Percentiles rank a stretch among this genome's conserved stretches.
These are phyloP conservation scores for Pistacia atlantica DNA, from an alignment of 345 rosid genomes.

Conservation along the genomic window DNA sequence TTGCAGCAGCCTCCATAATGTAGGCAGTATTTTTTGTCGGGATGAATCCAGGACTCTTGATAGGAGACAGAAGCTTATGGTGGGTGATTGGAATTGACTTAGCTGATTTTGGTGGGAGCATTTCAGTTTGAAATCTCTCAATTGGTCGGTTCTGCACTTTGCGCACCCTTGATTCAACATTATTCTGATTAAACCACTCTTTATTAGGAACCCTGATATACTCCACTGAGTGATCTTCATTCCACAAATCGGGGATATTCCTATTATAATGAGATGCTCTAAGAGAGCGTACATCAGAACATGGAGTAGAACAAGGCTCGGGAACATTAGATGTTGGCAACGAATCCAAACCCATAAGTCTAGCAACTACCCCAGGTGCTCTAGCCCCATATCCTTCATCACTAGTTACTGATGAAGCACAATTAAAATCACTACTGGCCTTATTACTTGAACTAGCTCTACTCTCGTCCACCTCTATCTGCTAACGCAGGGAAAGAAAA, in stretches of 20 bases:
- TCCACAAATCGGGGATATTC: slow-evolving; percentile 35
- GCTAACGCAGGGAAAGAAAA: slow-evolving; percentile 19
- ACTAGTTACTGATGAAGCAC: slow-evolving; percentile 66
- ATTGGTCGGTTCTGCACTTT: slow-evolving; percentile 53
- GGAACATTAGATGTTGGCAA: slow-evolving; percentile 59
- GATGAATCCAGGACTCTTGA: slow-evolving; percentile 59
- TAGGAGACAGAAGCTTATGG: slow-evolving; percentile 79
- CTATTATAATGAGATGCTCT: slow-evolving; percentile 36
- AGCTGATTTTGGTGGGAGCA: slow-evolving; percentile 74
- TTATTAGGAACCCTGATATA: slow-evolving; percentile 34
- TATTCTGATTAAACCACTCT: slow-evolving; percentile 38
- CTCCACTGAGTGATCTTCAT: slow-evolving; percentile 45
- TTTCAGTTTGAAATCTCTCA: slow-evolving; percentile 81
- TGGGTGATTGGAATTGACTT: slow-evolving; percentile 60
- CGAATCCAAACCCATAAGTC: slow-evolving; percentile 94
- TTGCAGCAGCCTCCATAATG: slow-evolving; percentile 81
- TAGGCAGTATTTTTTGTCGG: slow-evolving; percentile 54
- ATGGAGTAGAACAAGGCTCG: slow-evolving; percentile 42
- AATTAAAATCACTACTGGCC: slow-evolving; percentile 52
- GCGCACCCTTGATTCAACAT: slow-evolving; percentile 37
- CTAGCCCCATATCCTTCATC: slow-evolving; percentile 63
- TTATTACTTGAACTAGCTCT: slow-evolving; percentile 43
- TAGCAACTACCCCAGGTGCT: slow-evolving; percentile 91
- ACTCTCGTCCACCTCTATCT: slow-evolving; percentile 53
- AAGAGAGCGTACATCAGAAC: slow-evolving; percentile 31